Evolutionary conservation across 805 yeast genomes (phyloP), one percentile per base, ranked within the genome.

Genomic region (Helenozyma rhizophorensis): DNA sequence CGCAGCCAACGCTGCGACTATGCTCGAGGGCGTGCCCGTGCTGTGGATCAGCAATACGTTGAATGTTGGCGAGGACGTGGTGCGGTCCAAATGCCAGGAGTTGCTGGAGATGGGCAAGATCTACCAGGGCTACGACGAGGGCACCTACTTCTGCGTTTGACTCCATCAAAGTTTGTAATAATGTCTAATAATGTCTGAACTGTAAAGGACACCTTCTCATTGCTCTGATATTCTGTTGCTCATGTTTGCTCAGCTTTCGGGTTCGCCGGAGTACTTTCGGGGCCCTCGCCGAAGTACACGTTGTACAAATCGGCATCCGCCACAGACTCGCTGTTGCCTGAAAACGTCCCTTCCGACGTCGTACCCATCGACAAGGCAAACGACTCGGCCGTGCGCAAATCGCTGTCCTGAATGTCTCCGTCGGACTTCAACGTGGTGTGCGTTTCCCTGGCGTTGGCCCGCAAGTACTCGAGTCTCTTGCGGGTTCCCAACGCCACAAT

Each of bases 11-110:
- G 58, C 80, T 34, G 62, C 68, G 40, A 62, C 70, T 31, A 81
- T 78, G 83, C 74, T 69, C 28, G 88, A 83, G 52, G 90, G 90
- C 45, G 87, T 83, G n/a, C 87, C 85, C 14, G 62, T 76, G 9
- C 73, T 70, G 35, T 65, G 75, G 40, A 73, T 83, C 37, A 68
- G 79, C 10, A 83, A 78, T 48, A 65, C 69, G 21, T 62, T 83
- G 49, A 68, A 65, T 31, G 37, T 80, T 7, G 48, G 71, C 23
- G 70, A 64, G 33, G 74, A 69, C 15, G 72, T 68, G 19, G 80
- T 74, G 14, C 60, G 62, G 40, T 56, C 62, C 17, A 65, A 66
- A 41, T 76, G 85, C 48, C 65, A 65, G 21, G 64, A 65, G 14
- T 65, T 83, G 46, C 70, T 76, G 9, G 88, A 82, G 27, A 78